Evolutionary conservation across 2,329 filamentous ascomycete genomes (phyloP).

Genomic region (Chaetothyriales sp.): DNA sequence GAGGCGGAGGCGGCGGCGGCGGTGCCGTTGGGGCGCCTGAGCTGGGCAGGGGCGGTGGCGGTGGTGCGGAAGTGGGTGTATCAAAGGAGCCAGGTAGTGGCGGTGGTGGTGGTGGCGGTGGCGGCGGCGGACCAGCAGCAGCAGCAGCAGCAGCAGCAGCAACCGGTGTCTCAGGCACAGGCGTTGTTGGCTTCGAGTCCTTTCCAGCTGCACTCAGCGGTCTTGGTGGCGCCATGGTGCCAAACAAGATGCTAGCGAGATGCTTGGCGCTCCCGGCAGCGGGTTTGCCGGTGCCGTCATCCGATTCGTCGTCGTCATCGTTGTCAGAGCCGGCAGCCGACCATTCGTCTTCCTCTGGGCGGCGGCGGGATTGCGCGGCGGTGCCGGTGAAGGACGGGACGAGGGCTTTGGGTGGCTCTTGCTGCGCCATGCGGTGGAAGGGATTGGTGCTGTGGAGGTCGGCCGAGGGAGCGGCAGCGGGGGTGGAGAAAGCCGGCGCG

Average conservation of each 20-base stretch:
- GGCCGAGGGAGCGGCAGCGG: slow-evolving; percentile 27
- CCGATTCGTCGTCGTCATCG: slow-evolving; percentile 54
- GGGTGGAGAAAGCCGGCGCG: slow-evolving; percentile 26
- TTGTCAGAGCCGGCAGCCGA: slow-evolving; percentile 62
- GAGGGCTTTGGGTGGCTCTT: slow-evolving; percentile 35
- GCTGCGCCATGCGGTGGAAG: slow-evolving; percentile 69
- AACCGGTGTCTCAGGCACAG: slow-evolving; percentile 34
- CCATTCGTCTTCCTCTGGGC: slow-evolving; percentile 67
- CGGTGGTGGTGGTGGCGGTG: slow-evolving; percentile 22
- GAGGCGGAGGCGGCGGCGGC: slow-evolving; percentile 26
- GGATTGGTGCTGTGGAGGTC: slow-evolving; percentile 74
- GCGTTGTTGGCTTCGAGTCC: slow-evolving; percentile 31
- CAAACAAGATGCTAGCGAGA: slow-evolving; percentile 86
- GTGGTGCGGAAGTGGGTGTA: slow-evolving; percentile 29
- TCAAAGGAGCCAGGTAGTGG: slow-evolving; percentile 24
- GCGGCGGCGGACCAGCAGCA: slow-evolving; percentile 18
- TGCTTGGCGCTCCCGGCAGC: slow-evolving; percentile 77
- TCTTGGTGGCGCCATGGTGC: slow-evolving; percentile 87
- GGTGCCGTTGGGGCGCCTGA: slow-evolving; percentile 26
- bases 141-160: slow-evolving; percentile 24
- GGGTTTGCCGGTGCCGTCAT: slow-evolving; percentile 60
- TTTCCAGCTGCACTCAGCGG: slow-evolving; percentile 62
- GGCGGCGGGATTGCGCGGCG: slow-evolving; percentile 38
- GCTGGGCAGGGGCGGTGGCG: slow-evolving; percentile 26
- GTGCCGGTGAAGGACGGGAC: slow-evolving; percentile 34